Conservation (phyloP, 148 eudicot genomes). For the Chenopodium quinoa region DNA sequence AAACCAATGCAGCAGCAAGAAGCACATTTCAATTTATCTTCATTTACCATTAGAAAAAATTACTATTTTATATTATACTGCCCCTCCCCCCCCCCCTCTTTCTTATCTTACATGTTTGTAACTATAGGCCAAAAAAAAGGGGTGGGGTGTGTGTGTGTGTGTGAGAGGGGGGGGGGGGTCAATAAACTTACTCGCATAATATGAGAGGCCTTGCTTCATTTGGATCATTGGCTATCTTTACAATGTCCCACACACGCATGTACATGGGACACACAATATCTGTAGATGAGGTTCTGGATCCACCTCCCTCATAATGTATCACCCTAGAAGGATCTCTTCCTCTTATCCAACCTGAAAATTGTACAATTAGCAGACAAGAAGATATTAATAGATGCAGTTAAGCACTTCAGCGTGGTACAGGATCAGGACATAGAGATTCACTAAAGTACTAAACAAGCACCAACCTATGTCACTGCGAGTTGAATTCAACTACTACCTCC, state of each 20-base stretch:
- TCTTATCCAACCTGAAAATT: slow-evolving; percentile 82
- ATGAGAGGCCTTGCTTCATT: slow-evolving; percentile 82
- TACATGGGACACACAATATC: slow-evolving; percentile 99
- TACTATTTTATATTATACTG: background rate
- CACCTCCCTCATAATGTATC: slow-evolving; percentile 97
- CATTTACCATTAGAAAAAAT: background rate
- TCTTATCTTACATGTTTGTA: background rate
- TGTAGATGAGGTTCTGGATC: slow-evolving; percentile 86
- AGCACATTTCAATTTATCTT: background rate
- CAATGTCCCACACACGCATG: slow-evolving; percentile 89
- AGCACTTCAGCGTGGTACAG: slow-evolving; percentile 6
- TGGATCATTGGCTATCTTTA: slow-evolving; percentile 86
- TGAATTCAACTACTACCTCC: background rate
- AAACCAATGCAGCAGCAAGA: background rate
- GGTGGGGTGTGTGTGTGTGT: too few species aligned
- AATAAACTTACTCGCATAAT: slow-evolving; percentile 89
- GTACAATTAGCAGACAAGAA: background rate
- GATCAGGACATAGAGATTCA: background rate
- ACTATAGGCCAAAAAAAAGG: background rate
- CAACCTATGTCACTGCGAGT: background rate
- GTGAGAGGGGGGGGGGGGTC: background rate
- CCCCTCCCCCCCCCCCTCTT: background rate
- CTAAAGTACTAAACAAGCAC: background rate
- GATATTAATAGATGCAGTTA: background rate
- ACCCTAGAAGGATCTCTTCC: slow-evolving; percentile 84